phyloP scores from a whole-genome alignment of 768 basidiomycete species.

The Serendipita vermifera region DNA sequence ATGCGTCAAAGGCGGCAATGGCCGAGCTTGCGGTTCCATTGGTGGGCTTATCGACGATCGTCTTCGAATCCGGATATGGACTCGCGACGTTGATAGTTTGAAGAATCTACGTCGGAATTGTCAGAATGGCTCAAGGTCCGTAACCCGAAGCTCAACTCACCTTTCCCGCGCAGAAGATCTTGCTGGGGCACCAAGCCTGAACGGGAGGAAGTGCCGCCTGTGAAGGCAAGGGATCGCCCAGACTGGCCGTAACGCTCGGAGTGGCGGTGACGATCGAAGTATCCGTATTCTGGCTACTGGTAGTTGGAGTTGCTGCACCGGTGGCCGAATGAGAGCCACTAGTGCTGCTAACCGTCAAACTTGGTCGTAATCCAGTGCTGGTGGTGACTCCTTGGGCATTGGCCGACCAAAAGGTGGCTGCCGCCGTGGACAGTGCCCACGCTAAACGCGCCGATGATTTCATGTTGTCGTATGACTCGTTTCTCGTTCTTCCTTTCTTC shows the following conservation, averaged over 20 bases:
- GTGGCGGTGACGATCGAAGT: slow-evolving; percentile 41
- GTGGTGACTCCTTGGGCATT: too few relatives aligned
- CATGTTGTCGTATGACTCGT: too few relatives aligned
- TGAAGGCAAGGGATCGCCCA: slow-evolving; percentile 44
- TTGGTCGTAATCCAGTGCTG: too few relatives aligned
- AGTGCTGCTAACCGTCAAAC: too few relatives aligned
- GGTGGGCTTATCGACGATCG: slow-evolving; percentile 83
- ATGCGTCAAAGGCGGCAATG: slow-evolving; percentile 50
- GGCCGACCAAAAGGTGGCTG: too few relatives aligned
- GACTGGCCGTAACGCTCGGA: slow-evolving; percentile 47
- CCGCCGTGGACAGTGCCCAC: too few relatives aligned
- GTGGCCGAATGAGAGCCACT: too few relatives aligned
- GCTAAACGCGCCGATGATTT: too few relatives aligned
- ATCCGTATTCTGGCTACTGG: not conserved
- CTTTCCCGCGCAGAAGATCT: slow-evolving; percentile 70
- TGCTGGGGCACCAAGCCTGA: slow-evolving; percentile 62
- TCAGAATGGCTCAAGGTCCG: slow-evolving; percentile 14
- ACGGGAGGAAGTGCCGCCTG: slow-evolving; percentile 50
- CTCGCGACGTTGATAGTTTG: slow-evolving; percentile 76
- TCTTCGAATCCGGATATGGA: slow-evolving; percentile 70
- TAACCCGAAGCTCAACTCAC: slow-evolving; percentile 31
- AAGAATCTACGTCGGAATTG: slow-evolving; percentile 38
- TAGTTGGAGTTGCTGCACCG: not conserved
- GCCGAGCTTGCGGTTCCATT: slow-evolving; percentile 50
- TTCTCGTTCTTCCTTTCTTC: too few relatives aligned